A percentile compares a stretch with the other conserved stretches of the same genome.
Evolutionary conservation across 2,329 filamentous ascomycete genomes (phyloP).

Genomic region (Colletotrichum abscissum): DNA sequence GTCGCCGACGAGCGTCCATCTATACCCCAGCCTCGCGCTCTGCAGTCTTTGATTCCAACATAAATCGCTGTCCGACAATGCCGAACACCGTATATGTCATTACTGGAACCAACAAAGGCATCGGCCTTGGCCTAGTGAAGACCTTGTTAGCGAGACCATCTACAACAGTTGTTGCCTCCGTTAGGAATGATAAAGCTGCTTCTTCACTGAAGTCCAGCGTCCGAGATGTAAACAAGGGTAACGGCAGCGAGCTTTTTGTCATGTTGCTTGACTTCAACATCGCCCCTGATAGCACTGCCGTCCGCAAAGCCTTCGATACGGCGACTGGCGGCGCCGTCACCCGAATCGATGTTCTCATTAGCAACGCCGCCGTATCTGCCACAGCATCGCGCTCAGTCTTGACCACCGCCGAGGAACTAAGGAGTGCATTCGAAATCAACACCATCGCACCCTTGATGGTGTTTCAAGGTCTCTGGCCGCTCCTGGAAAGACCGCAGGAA

Average conservation of each 20-base stretch:
- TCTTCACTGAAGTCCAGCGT: conserved; percentile 35
- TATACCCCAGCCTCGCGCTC: not conserved
- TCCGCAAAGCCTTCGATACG: conserved; percentile 41
- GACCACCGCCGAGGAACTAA: conserved; percentile 47
- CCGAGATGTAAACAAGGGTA: conserved; percentile 40
- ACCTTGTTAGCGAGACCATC: conserved; percentile 60
- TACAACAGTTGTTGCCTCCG: conserved; percentile 57
- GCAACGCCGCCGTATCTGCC: conserved; percentile 58
- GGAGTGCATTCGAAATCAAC: conserved; percentile 56
- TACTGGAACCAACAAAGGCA: conserved; percentile 54
- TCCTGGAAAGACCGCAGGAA: conserved; percentile 45
- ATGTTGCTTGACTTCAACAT: conserved; percentile 50
- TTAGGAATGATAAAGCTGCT: conserved; percentile 42
- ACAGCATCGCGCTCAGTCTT: conserved; percentile 43
- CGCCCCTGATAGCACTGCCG: conserved; percentile 39
- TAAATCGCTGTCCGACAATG: not conserved
- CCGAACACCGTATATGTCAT: conserved; percentile 48
- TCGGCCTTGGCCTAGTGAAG: conserved; percentile 51
- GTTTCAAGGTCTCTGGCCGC: conserved; percentile 48
- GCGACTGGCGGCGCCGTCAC: conserved; percentile 44
- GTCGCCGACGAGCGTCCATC: not conserved
- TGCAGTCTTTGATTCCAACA: not conserved
- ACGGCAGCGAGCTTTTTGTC: conserved; percentile 45
- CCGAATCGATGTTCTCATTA: conserved; percentile 62
- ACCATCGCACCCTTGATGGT: conserved; percentile 51